Conservation (phyloP, 805 yeast species). For the Candida cerambycidarum region DNA sequence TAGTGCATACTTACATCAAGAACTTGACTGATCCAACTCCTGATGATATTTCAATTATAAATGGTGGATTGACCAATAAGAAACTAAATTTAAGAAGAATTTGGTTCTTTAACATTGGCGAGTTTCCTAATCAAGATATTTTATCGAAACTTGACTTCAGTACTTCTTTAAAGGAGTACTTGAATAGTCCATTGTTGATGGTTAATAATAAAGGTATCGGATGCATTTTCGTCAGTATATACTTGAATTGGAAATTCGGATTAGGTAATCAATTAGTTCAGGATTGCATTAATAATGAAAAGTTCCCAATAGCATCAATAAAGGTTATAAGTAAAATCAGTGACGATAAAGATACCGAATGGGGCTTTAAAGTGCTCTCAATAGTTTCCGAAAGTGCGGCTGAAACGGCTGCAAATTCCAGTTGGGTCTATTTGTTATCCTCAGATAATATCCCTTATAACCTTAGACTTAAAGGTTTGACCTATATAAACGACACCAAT, state of each 20-base stretch:
- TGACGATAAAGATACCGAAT: slow-evolving; percentile 44
- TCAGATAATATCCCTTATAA: slow-evolving; percentile 39
- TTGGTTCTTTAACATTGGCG: slow-evolving; percentile 63
- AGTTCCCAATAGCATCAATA: slow-evolving; percentile 49
- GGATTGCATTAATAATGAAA: slow-evolving; percentile 35
- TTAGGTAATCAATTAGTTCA: slow-evolving; percentile 11
- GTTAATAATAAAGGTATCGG: slow-evolving; percentile 52
- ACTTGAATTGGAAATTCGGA: slow-evolving; percentile 13
- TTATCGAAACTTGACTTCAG: slow-evolving; percentile 32
- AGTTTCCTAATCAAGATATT: slow-evolving; percentile 15
- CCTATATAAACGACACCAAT: slow-evolving; percentile 22
- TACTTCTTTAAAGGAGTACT: slow-evolving; percentile 42
- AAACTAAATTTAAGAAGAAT: slow-evolving; percentile 60
- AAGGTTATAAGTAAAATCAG: slow-evolving; percentile 53
- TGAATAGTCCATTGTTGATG: slow-evolving; percentile 52
- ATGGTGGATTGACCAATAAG: slow-evolving; percentile 65
- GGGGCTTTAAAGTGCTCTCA: slow-evolving; percentile 57
- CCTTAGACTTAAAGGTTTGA: slow-evolving; percentile 34
- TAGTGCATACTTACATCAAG: slow-evolving; percentile 49
- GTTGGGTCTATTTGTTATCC: slow-evolving; percentile 48
- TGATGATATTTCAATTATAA: slow-evolving; percentile 27
- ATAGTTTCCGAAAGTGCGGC: no score
- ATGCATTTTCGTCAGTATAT: slow-evolving; percentile 53
- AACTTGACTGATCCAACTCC: slow-evolving; percentile 26
- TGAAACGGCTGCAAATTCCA: slow-evolving; percentile 19